Conservation (phyloP, 345 rosid genomes). For the Rhodamnia rubescens region DNA sequence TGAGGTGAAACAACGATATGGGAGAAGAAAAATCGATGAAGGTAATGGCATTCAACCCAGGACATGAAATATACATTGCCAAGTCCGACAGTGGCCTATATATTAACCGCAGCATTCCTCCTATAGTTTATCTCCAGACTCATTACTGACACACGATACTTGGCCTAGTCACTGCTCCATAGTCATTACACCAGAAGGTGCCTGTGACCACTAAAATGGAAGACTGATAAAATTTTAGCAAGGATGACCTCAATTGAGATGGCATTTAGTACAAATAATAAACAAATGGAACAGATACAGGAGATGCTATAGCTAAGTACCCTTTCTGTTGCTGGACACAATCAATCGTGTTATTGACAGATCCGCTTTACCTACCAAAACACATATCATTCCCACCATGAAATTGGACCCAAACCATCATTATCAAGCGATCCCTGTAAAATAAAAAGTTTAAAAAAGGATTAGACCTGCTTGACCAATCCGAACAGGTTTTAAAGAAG, state of each 20-base stretch:
- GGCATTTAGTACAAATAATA: neutral
- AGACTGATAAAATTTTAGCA: neutral
- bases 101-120: neutral
- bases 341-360: neutral
- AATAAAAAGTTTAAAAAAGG: neutral
- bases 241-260: neutral
- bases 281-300: neutral
- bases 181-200: neutral
- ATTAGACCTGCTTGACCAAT: neutral
- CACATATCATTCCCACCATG: conserved; percentile 57
- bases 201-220: neutral
- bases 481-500: neutral
- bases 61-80: neutral
- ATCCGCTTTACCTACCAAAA: neutral
- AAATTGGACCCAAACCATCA: conserved; percentile 74
- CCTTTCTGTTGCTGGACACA: neutral
- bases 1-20: neutral
- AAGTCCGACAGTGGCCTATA: neutral
- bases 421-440: conserved; percentile 57
- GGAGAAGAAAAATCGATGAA: neutral
- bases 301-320: neutral
- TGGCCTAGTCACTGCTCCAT: neutral
- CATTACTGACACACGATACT: neutral
- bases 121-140: neutral
- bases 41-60: neutral